Conservation (phyloP, 2,329 filamentous ascomycete genomes). For the Apiospora kogelbergensis region DNA sequence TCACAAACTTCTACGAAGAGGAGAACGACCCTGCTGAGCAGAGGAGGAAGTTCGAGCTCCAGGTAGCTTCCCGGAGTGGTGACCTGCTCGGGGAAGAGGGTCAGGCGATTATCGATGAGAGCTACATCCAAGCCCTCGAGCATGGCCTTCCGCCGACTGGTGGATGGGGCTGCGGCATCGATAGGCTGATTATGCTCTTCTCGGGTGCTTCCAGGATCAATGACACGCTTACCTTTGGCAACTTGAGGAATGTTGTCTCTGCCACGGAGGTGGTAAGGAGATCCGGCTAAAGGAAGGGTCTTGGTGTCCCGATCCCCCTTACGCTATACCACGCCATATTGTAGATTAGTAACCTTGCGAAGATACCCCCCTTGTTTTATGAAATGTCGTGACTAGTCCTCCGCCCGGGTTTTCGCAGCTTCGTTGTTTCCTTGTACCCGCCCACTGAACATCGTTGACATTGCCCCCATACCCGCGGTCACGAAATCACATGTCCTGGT, state of each 20-base stretch:
- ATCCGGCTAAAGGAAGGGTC: background rate
- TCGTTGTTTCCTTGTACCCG: background rate
- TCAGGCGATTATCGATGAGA: conserved; percentile 65
- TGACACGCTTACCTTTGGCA: conserved; percentile 89
- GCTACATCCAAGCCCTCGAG: conserved; percentile 80
- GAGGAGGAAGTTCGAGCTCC: conserved; percentile 72
- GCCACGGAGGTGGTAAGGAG: conserved; percentile 12
- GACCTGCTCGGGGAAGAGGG: conserved; percentile 47
- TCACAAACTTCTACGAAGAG: conserved; percentile 97
- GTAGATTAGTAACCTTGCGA: background rate
- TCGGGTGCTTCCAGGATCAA: conserved; percentile 75
- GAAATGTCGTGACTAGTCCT: background rate
- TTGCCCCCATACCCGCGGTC: no score
- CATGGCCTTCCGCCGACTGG: conserved; percentile 93
- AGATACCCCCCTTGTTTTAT: background rate
- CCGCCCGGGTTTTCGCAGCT: background rate
- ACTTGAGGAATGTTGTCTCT: conserved; percentile 66
- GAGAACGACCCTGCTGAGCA: conserved; percentile 92
- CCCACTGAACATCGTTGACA: background rate
- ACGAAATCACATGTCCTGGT: background rate
- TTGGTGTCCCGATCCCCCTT: background rate
- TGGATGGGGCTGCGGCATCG: conserved; percentile 93
- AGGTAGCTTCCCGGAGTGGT: conserved; percentile 35
- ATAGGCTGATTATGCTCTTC: conserved; percentile 90
- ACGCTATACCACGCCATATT: background rate